Percentiles rank a stretch among this genome's conserved stretches.
Conservation (phyloP, 2,329 filamentous ascomycete genomes). For the Trichoderma sp. region DNA sequence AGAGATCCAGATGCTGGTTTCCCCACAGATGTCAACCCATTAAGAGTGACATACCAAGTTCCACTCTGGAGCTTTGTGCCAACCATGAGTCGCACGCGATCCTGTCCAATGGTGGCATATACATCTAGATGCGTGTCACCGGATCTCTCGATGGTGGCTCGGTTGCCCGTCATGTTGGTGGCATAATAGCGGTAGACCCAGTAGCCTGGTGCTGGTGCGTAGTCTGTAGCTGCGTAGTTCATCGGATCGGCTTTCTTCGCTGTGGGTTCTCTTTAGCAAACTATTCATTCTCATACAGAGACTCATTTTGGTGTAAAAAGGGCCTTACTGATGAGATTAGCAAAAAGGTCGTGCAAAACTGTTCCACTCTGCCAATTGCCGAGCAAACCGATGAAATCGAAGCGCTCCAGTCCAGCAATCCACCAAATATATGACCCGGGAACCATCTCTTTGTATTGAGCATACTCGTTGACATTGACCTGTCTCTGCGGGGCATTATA, state of each 20-base stretch:
- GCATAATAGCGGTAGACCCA: conserved; percentile 22
- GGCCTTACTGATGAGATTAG: neutral
- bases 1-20: neutral
- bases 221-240: neutral
- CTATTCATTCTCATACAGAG: neutral
- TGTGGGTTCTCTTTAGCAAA: neutral
- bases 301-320: neutral
- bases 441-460: neutral
- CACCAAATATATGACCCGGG: neutral
- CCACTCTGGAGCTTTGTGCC: neutral
- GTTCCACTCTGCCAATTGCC: neutral
- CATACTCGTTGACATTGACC: neutral
- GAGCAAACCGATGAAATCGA: neutral
- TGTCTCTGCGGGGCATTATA: neutral
- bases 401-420: neutral
- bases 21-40: neutral
- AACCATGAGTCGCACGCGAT: neutral
- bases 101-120: conserved; percentile 6
- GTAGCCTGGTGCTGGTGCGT: neutral
- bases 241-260: neutral
- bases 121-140: conserved; percentile 13
- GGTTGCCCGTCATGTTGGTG: conserved; percentile 21
- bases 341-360: neutral
- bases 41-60: neutral
- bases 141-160: neutral